phyloP scores from a whole-genome alignment of 495 filamentous ascomycete genomes.

The Penicillium riverlandense region DNA sequence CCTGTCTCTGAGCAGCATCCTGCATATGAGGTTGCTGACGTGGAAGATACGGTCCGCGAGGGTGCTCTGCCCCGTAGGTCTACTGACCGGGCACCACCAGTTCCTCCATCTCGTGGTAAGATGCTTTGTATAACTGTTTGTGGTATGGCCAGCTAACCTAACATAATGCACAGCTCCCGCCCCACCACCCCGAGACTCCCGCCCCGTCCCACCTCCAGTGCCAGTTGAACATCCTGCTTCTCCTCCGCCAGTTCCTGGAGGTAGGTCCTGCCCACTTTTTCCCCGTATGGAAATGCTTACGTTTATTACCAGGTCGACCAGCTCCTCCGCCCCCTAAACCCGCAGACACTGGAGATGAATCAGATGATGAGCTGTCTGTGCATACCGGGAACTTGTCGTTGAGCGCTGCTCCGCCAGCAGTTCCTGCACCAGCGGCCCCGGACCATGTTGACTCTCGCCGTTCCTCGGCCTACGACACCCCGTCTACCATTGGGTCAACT shows the following conservation, averaged over 20 bases:
- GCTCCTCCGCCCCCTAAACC: conserved; percentile 42
- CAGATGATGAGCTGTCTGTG: conserved; percentile 88
- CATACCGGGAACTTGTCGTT: conserved; percentile 44
- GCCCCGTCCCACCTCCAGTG: conserved; percentile 48
- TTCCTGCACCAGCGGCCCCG: conserved; percentile 37
- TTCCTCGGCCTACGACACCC: conserved; percentile 31
- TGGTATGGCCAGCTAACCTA: conserved; percentile 1
- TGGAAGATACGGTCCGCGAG: conserved; percentile 49
- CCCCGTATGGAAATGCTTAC: conserved; percentile 20
- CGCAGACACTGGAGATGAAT: conserved; percentile 72
- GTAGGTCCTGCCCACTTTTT: conserved; percentile 42
- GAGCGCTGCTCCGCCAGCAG: conserved; percentile 35
- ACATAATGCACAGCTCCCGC: conserved; percentile 23
- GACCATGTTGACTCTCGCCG: conserved; percentile 37
- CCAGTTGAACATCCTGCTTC: conserved; percentile 58
- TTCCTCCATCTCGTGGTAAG: conserved; percentile 46
- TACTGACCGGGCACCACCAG: conserved; percentile 37
- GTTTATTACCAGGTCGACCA: conserved; percentile 44
- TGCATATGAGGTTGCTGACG: conserved; percentile 49
- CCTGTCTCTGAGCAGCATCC: conserved; percentile 37
- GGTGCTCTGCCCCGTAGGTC: conserved; percentile 38
- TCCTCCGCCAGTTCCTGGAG: conserved; percentile 59
- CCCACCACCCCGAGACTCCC: conserved; percentile 24
- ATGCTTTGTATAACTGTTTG: neutral
- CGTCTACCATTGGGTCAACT: conserved; percentile 41